Evolutionary conservation across 495 filamentous ascomycete species (phyloP).

Genomic region (Evansstolkia leycettana): DNA sequence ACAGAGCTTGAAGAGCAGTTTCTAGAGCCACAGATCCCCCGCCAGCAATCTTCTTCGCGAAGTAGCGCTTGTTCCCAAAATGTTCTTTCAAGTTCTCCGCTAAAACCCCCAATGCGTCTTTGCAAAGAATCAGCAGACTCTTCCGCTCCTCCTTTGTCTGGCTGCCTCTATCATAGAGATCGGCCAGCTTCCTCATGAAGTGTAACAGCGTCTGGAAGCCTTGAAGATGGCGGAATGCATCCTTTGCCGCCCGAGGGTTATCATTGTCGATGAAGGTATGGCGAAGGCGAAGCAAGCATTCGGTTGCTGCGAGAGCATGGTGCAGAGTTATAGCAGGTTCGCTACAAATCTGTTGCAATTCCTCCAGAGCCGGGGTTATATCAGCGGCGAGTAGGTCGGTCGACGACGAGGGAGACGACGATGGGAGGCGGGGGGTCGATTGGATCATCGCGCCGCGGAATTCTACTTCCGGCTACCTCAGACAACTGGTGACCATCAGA

Average conservation of each 20-base stretch:
- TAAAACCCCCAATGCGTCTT: conserved; percentile 56
- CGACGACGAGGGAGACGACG: conserved; percentile 50
- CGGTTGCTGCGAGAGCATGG: conserved; percentile 21
- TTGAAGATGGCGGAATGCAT: conserved; percentile 69
- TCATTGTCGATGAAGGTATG: conserved; percentile 44
- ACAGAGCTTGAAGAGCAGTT: conserved; percentile 49
- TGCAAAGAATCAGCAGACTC: conserved; percentile 55
- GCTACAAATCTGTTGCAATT: conserved; percentile 25
- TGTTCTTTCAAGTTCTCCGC: conserved; percentile 69
- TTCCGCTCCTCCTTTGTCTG: conserved; percentile 45
- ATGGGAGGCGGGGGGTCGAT: conserved; percentile 37
- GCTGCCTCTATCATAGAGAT: conserved; percentile 49
- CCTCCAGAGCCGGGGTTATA: conserved; percentile 45
- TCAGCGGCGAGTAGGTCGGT: conserved; percentile 47
- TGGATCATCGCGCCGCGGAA: conserved; percentile 25
- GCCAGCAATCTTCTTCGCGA: conserved; percentile 56
- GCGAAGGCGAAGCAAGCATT: conserved; percentile 34
- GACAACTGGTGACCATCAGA: conserved; percentile 28
- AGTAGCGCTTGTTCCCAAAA: conserved; percentile 78
- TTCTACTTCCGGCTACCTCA: conserved; percentile 25
- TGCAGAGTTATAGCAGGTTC: conserved; percentile 13
- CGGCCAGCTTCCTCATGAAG: conserved; percentile 53
- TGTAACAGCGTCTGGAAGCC: conserved; percentile 70
- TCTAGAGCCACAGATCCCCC: conserved; percentile 71
- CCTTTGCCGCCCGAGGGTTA: conserved; percentile 39